Base-by-base conservation (phyloP, 1,139 yeast genomes). In the Geotrichum aggregatum region DNA sequence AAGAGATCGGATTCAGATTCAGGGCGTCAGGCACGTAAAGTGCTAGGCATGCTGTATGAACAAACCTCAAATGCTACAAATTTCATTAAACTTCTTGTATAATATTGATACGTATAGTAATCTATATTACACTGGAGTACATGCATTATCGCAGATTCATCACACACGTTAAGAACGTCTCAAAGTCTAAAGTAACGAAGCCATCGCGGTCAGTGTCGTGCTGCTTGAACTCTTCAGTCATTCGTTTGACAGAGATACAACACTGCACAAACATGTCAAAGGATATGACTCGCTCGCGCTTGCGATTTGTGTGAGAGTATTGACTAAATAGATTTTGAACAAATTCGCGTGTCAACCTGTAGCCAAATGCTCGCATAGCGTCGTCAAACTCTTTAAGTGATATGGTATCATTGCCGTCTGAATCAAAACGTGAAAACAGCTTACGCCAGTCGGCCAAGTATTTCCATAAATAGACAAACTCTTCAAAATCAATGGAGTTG, bases 251-350 rank as follows among this genome's bases (percentile, higher is more conserved):
- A 75, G 87, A 84, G 33, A 87, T 86, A 60, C 88, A 76, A 52
- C 87, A 76, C 64, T 87, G 95, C 43, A 87, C 89, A 68, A 87
- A 87, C 66, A 82, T 77, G 67, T 88, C 96, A 66, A 87, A 88
- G 57, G 85, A 82, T 66, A 87, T 73, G 58, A 79, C 83, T 21
- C 82, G 83, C 58, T 78, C 66, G 47, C 76, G 76, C 39, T 67
- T 59, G 55, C 72, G 59, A 63, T 71, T 63, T 56, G 66, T 59
- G 61, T 75, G 67, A 36, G 84, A 76, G 63, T 83, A 84, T 55
- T 76, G 78, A 57, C 75, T 80, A 63, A 83, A 84, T 52, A 84
- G 70, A 63, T 78, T 82, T 52, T 80, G 72, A 16, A 82, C 83
- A 59, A 83, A 76, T 60, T 80, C 83, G 33, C 80, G 76, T 52